Base-by-base conservation (phyloP, 1,284 basidiomycete species). In the Cutaneotrichosporon daszewskae region DNA sequence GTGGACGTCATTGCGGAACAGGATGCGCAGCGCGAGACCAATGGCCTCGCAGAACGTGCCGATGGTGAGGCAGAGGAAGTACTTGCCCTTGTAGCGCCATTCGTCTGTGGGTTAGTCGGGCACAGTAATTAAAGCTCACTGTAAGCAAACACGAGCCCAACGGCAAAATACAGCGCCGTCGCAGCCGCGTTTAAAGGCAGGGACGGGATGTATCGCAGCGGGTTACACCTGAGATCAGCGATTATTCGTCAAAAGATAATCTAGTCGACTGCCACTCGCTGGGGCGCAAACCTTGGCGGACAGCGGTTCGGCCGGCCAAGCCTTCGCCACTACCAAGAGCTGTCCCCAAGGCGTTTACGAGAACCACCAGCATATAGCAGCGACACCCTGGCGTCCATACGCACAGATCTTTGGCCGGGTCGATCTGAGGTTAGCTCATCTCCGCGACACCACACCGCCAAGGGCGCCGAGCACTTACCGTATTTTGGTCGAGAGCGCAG, bases 171-270 rank as follows among this genome's bases (percentile, higher is more conserved):
- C 13, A 82, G 68, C 28, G 64, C 63, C 36, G 80, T 73, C 6
- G 79, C 76, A 28, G 82, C 66, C 10, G 67, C 76, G 1, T 82
- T 81, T 27, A 80, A 61, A 3, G 74, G 66, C 57, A 82, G 78
- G 31, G 72, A 77, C 3, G 80, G 74, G 39, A 84, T 81, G 57
- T 84, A 85, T 45, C 75, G 75, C 4, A 68, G 53, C 9, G 66
- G 65, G 50, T 69, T 68, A 43, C 63, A 68, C 19, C 60, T 67
- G 32, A 11, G 8, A 33, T 42, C 17, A 42, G 40, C n/a, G n/a
- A n/a, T n/a, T n/a, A n/a, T n/a, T n/a, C n/a, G n/a, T n/a, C n/a
- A n/a, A n/a, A n/a, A n/a, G n/a, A n/a, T n/a, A n/a, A n/a, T n/a
- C n/a, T n/a, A n/a, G n/a, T n/a, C n/a, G n/a, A n/a, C n/a, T n/a